Evolutionary conservation across 257 asterid genomes (phyloP), one percentile per base, ranked within the genome.

Genomic region (Plantago ovata): DNA sequence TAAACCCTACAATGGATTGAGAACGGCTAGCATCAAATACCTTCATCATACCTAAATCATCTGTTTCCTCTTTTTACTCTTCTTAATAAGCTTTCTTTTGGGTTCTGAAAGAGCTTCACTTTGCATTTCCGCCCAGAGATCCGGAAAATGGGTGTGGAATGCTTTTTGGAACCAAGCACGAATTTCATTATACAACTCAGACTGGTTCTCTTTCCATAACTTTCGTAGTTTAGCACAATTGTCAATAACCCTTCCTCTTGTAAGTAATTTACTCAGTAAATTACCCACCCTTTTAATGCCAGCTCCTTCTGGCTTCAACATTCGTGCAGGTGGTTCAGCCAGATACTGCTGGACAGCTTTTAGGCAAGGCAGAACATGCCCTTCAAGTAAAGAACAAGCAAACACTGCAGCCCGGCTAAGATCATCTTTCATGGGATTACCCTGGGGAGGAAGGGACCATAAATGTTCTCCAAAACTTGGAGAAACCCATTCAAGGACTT

Each of bases 401-500:
- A 92, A 92, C 5, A 72, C 86, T 7, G 77, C 75, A 56, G 79
- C 93, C 67, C 76, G 70, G 58, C 56, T 62, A 23, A 49, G 33
- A 63, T 71, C 67, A 51, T 82, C 88, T 71, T 73, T 64, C 23
- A 80, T 79, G 33, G 89, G 93, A 64, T 77, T 22, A 62, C 82
- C 58, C 48, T 85, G 83, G 32, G 72, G 72, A 40, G 95, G 94
- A 32, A 91, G 92, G 63, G 52, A 66, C 96, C 98, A 91, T 13
- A 80, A 63, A 65, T 85, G 84, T 46, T 92, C 88, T 14, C 93
- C 90, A 46, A 87, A 92, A 70, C 80, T 78, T 13, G 98, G 95
- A 38, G 58, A 47, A 13, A 80, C 93, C 84, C 86, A 83, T 20
- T 84, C 79, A 23, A 78, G 66, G 36, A 83, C 95, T 51, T 72